Conservation (phyloP, 108 stramenopile genomes). For the Ochromonas danica region DNA sequence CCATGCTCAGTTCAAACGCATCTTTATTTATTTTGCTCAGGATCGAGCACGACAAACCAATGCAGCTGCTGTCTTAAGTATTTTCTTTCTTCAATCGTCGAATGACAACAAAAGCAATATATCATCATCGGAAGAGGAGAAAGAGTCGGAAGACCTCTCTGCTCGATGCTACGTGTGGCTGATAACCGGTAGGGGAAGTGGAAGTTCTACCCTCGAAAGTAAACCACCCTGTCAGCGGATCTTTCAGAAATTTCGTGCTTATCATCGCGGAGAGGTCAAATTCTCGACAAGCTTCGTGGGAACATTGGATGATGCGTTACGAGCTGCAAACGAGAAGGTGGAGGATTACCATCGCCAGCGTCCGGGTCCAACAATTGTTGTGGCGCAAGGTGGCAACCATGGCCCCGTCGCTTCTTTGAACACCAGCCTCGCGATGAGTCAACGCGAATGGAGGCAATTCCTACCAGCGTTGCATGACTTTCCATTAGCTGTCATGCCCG, state of each 20-base stretch:
- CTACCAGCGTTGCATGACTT: conserved; percentile 75
- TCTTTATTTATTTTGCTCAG: conserved; percentile 64
- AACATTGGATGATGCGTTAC: conserved; percentile 63
- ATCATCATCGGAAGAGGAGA: neutral
- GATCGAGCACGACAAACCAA: neutral
- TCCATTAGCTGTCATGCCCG: conserved; percentile 74
- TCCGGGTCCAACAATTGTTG: conserved; percentile 77
- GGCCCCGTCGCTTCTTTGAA: conserved; percentile 32
- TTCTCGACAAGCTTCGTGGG: conserved; percentile 58
- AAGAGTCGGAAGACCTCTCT: neutral
- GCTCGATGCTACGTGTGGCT: conserved; percentile 4
- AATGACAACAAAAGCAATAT: no score
- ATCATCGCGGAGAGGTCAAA: conserved; percentile 66
- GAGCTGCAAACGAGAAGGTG: conserved; percentile 69
- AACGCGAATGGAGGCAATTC: conserved; percentile 59
- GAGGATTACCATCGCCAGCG: conserved; percentile 64
- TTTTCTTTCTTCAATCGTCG: conserved; percentile 36
- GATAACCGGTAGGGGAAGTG: neutral
- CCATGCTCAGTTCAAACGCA: conserved; percentile 58
- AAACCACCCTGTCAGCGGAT: conserved; percentile 16
- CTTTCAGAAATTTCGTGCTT: conserved; percentile 67
- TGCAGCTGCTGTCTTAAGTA: neutral
- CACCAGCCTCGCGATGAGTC: conserved; percentile 62
- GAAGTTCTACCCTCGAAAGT: neutral
- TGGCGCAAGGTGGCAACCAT: conserved; percentile 38